Conservation (phyloP, 1,139 yeast genomes). For the Geotrichum aggregatum region DNA sequence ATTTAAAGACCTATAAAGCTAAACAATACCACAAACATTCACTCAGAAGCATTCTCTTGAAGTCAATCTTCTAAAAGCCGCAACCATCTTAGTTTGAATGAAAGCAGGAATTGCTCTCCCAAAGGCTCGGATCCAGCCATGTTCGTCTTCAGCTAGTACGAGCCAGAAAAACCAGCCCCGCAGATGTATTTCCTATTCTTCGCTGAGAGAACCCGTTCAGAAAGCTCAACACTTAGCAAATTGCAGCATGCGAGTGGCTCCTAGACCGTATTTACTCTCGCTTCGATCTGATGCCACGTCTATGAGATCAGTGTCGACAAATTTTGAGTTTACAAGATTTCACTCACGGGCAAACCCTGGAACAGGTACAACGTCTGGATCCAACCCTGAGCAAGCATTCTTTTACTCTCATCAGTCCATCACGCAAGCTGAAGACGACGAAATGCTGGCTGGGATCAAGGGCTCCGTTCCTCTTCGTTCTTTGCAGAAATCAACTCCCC, state of each 20-base stretch:
- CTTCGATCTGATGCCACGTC: constrained; percentile 5
- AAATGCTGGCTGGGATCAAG: constrained; percentile 12
- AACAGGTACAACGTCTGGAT: neutral
- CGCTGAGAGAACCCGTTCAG: neutral
- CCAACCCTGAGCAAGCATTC: constrained; percentile 3
- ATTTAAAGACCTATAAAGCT: neutral
- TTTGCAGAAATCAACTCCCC: neutral
- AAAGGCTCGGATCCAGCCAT: constrained; percentile 16
- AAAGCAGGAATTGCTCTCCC: constrained; percentile 14
- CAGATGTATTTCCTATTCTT: constrained; percentile 4
- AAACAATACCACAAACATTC: neutral
- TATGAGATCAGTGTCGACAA: constrained; percentile 1
- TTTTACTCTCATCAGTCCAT: constrained; percentile 9
- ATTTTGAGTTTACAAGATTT: neutral
- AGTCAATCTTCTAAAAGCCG: too few relatives aligned
- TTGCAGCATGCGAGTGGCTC: neutral
- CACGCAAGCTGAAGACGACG: constrained; percentile 8
- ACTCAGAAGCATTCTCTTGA: neutral
- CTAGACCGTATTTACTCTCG: neutral
- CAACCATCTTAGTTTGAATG: constrained; percentile 3
- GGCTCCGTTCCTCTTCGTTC: neutral
- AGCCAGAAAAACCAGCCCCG: constrained; percentile 5
- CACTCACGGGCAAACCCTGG: constrained; percentile 1
- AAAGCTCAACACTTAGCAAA: neutral
- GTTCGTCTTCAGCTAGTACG: constrained; percentile 3